phyloP scores from a whole-genome alignment of 2,329 filamentous ascomycete genomes.

The Colletotrichum sp. region DNA sequence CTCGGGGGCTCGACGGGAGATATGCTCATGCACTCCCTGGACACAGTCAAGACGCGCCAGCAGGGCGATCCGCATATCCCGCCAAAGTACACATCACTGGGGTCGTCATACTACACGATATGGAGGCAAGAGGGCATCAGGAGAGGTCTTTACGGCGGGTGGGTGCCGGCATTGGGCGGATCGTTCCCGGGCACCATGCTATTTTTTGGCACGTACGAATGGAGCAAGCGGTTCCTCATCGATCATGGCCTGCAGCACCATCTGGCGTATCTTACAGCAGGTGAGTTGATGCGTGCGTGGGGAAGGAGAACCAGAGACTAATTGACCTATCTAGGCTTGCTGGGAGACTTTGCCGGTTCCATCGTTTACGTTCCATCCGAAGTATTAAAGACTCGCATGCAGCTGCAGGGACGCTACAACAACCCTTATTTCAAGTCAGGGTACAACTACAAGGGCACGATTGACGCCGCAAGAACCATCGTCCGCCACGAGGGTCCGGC shows the following conservation, averaged over 20 bases:
- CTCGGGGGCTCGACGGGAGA: constrained; percentile 92
- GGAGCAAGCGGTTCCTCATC: constrained; percentile 87
- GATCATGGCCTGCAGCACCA: constrained; percentile 83
- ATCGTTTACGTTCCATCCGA: constrained; percentile 96
- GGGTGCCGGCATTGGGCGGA: constrained; percentile 86
- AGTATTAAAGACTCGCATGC: constrained; percentile 94
- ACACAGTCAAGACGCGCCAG: constrained; percentile 97
- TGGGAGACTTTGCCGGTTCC: constrained; percentile 91
- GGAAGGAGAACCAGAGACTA: not conserved
- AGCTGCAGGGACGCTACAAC: constrained; percentile 93
- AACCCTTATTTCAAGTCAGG: constrained; percentile 93
- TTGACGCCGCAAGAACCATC: constrained; percentile 87
- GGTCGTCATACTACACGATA: constrained; percentile 90
- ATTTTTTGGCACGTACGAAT: constrained; percentile 97
- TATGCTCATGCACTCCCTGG: constrained; percentile 97
- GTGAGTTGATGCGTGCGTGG: constrained; percentile 48
- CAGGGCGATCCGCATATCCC: constrained; percentile 95
- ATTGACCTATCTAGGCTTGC: constrained; percentile 65
- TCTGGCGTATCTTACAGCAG: constrained; percentile 83
- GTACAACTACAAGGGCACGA: constrained; percentile 91
- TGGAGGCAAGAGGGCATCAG: constrained; percentile 88
- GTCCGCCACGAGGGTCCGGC: constrained; percentile 79
- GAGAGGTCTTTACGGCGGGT: constrained; percentile 91
- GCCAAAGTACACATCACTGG: constrained; percentile 89
- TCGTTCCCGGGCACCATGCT: constrained; percentile 93